Base-by-base conservation (phyloP, 1,284 basidiomycete species). In the Austroboletus sp. region DNA sequence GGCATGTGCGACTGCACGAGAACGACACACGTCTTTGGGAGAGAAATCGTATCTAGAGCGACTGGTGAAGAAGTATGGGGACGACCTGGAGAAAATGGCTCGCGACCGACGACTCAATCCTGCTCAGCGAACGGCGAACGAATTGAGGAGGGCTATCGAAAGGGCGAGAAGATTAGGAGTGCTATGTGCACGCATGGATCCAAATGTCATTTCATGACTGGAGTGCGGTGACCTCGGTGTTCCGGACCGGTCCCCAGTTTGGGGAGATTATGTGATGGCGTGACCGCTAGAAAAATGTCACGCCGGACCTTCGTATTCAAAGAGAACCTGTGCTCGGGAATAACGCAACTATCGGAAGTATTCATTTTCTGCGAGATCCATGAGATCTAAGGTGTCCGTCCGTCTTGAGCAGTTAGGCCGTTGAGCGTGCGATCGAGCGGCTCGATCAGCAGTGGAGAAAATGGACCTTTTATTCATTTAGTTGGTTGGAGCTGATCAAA, bases 41-140 rank as follows among this genome's bases (percentile, higher is more conserved):
- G 92, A 97, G 67, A 62, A 70, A 35, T 68, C 68, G 32, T 90
- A 85, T 71, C 73, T 98, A 31, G 65, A 66, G 40, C 68, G 75
- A 31, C 74, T 98, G 27, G 78, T 91, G 9, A 62, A 66, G 32
- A 84, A 79, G 63, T 74, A 98, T 67, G 86, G 83, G 0, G 69
- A 74, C 31, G 85, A 98, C 67, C 69, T 82, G 15, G 76, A 79
- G 21, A 72, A 68, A 32, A 96, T 96, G 91, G 80, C 82, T 9
- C 74, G 73, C 53, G 94, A 98, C 69, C 69, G 79, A 53, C 83
- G 75, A 65, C 66, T 86, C 51, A 98, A 98, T 62, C 68, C 79
- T 17, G 84, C 83, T 67, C 95, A 98, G 69, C 82, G 85, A 63
- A 98, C 93, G 4, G 75, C 73, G 30, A 94, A 91, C 13, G 82